phyloP scores from a whole-genome alignment of 2,329 filamentous ascomycete species.

The Coniochaeta sp. region DNA sequence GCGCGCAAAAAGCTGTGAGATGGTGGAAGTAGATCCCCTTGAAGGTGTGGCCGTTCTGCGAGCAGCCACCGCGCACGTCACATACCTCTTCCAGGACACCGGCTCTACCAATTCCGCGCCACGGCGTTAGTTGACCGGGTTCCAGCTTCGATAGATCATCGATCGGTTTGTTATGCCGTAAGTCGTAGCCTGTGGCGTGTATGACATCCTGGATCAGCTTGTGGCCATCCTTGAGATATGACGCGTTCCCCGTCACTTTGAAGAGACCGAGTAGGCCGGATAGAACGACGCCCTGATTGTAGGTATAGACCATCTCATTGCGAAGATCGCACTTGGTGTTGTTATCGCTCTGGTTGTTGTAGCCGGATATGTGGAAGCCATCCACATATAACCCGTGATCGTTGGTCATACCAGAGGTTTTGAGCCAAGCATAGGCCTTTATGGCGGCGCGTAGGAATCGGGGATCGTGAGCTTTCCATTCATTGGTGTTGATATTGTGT shows the following conservation, averaged over 20 bases:
- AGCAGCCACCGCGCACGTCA: slow-evolving; percentile 67
- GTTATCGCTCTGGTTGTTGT: slow-evolving; percentile 47
- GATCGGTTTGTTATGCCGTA: slow-evolving; percentile 30
- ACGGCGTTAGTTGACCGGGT: slow-evolving; percentile 38
- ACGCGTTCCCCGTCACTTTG: slow-evolving; percentile 63
- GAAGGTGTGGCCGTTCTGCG: slow-evolving; percentile 81
- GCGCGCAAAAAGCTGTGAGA: slow-evolving; percentile 67
- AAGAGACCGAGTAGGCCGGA: slow-evolving; percentile 76
- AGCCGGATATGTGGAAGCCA: slow-evolving; percentile 77
- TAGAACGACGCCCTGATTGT: slow-evolving; percentile 89
- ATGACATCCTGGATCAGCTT: slow-evolving; percentile 67
- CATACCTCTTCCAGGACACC: slow-evolving; percentile 82
- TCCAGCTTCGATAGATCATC: slow-evolving; percentile 28
- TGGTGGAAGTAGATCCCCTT: slow-evolving; percentile 96
- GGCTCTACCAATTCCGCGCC: slow-evolving; percentile 68
- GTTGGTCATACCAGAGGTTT: slow-evolving; percentile 73
- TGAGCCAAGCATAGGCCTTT: slow-evolving; percentile 75
- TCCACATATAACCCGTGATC: slow-evolving; percentile 68
- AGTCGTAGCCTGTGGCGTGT: slow-evolving; percentile 67
- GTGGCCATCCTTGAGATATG: slow-evolving; percentile 74
- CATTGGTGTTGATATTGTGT: slow-evolving; percentile 23
- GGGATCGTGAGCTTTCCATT: slow-evolving; percentile 38
- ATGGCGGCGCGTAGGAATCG: slow-evolving; percentile 66
- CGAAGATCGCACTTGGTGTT: slow-evolving; percentile 71
- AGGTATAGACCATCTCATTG: slow-evolving; percentile 88